A percentile compares a stretch with the other conserved stretches of the same genome.
These are phyloP conservation scores for Podospora pseudoanserina DNA, from an alignment of 495 filamentous ascomycete species.

Conservation along the genomic window DNA sequence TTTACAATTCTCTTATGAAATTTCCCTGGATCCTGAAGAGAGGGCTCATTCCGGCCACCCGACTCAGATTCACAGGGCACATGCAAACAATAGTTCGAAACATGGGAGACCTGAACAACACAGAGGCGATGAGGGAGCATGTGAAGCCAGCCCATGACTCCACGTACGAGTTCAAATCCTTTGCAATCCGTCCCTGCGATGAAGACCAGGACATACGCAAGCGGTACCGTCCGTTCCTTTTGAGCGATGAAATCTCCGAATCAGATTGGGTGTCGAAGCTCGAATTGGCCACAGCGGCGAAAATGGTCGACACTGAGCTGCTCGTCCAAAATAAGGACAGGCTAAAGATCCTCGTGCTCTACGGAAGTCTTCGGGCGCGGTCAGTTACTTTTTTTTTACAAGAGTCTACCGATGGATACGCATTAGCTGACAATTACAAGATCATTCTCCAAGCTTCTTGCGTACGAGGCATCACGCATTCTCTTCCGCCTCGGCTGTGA, in stretches of 20 bases:
- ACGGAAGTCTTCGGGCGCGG: constrained; percentile 56
- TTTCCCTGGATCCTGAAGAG: not conserved
- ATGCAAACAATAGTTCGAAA: not conserved
- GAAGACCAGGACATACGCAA: constrained; percentile 47
- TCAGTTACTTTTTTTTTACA: constrained; percentile 14
- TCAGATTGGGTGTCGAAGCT: constrained; percentile 55
- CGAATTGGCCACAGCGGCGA: constrained; percentile 53
- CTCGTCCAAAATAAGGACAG: constrained; percentile 42
- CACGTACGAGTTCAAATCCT: constrained; percentile 29
- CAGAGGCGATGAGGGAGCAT: constrained; percentile 26
- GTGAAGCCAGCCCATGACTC: constrained; percentile 20
- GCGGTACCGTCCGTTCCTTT: constrained; percentile 59
- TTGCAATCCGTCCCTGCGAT: constrained; percentile 44
- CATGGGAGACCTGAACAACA: constrained; percentile 44
- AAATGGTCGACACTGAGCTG: constrained; percentile 48
- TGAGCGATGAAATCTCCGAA: constrained; percentile 29
- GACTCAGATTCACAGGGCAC: not conserved
- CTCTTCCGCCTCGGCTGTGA: constrained; percentile 67
- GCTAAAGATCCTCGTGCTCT: constrained; percentile 60
- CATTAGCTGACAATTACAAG: constrained; percentile 25
- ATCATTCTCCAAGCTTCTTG: constrained; percentile 60
- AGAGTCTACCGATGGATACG: not conserved
- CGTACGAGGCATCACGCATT: constrained; percentile 58
- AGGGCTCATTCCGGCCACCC: not conserved
- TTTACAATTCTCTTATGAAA: too few species aligned